Base-by-base conservation (phyloP, 257 asterid species). In the Datura wrightii region DNA sequence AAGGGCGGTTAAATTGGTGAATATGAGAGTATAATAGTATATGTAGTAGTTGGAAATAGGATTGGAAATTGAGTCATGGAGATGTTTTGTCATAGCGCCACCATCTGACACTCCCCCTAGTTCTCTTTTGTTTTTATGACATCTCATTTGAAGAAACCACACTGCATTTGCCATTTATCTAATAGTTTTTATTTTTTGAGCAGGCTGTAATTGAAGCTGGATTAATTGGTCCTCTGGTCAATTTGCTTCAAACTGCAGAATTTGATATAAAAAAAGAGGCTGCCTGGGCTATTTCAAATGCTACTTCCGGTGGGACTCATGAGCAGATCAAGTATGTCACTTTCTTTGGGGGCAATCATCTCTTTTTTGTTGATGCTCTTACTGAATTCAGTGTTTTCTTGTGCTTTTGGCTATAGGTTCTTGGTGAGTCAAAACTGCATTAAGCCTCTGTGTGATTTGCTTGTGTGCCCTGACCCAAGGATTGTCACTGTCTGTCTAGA, bases 181-280 rank as follows among this genome's bases (percentile, higher is more conserved):
- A 53, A 67, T 67, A 37, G 16, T 6, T 50, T 56, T 39, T 10
- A 79, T 8, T 7, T 52, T 52, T 84, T 87, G 76, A 86, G 56
- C 92, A 94, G 98, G 94, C 98, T 87, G 95, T 93, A 48, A 89
- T 94, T 71, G 97, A 92, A 3, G 96, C 97, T 85, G 97, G 95
- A 83, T 85, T 96, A 89, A 90, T 96, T 65, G 91, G 84, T 72
- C 98, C 98, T 79, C 85, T 96, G 80, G 93, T 92, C 82, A 93
- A 87, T 91, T 88, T 96, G 72, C 97, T 96, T 86, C 99, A 90
- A 88, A 89, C 86, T 59, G 98, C 96, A 3, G 98, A 96, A 86
- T 94, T 96, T 88, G 98, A 96, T 62, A 92, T 96, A 16, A 96
- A 96, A 93, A 96, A 94, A 91, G 99, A 96, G 87, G 98, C 98